These are phyloP conservation scores for Termitomyces heimii DNA, from an alignment of 768 basidiomycete genomes.

Conservation along the genomic window DNA sequence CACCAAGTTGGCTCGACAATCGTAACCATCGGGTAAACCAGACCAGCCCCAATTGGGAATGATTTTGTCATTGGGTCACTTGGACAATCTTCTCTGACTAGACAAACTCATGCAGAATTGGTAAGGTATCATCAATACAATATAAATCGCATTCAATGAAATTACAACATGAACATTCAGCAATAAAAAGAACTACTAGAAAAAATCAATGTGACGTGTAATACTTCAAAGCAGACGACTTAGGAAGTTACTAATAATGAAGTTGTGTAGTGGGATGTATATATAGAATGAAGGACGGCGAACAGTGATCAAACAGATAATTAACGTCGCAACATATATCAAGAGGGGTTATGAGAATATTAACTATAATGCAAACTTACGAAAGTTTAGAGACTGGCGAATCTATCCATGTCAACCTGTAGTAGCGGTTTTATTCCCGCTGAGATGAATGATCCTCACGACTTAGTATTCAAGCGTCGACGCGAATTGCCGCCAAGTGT, in stretches of 20 bases:
- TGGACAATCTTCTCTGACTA: no score
- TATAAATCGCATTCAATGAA: background rate
- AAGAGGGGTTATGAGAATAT: background rate
- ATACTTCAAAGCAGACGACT: background rate
- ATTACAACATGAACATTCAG: background rate
- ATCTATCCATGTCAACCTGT: background rate
- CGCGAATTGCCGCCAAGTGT: background rate
- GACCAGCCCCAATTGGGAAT: background rate
- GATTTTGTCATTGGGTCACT: background rate
- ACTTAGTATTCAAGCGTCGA: background rate
- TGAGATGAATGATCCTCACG: background rate
- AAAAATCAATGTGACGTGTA: background rate
- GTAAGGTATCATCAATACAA: background rate
- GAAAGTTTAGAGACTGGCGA: background rate
- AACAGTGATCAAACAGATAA: background rate
- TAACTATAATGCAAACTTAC: background rate
- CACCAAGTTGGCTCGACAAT: no score
- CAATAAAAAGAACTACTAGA: background rate
- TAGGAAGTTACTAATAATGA: background rate
- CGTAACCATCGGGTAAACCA: no score
- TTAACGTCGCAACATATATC: background rate
- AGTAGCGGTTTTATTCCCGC: background rate
- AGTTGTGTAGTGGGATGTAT: no score
- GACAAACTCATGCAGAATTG: background rate
- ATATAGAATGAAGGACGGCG: background rate